phyloP scores from a whole-genome alignment of 1,284 basidiomycete genomes.

The Sanghuangporus weigelae region DNA sequence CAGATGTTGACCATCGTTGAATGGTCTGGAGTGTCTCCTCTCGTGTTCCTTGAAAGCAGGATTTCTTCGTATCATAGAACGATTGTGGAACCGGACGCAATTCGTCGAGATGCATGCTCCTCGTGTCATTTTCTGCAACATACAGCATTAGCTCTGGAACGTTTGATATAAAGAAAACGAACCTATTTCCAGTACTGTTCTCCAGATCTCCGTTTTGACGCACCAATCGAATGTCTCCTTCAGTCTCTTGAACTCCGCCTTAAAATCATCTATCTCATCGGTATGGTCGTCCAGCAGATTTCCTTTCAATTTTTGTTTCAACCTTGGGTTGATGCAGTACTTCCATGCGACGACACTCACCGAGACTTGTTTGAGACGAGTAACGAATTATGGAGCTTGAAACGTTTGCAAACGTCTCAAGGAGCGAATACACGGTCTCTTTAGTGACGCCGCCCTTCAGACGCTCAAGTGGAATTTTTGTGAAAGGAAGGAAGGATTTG shows the following conservation, averaged over 20 bases:
- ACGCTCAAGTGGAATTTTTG: not conserved
- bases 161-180: too few relatives aligned
- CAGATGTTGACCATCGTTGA: not conserved
- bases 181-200: not conserved
- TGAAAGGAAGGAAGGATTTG: not conserved
- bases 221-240: not conserved
- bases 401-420: not conserved
- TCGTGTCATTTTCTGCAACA: not conserved
- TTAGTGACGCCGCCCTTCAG: not conserved
- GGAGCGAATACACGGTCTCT: not conserved
- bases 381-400: not conserved
- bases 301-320: not conserved
- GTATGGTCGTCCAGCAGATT: too few relatives aligned
- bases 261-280: not conserved
- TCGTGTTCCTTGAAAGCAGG: not conserved
- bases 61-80: not conserved
- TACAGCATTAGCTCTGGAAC: too few relatives aligned
- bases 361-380: not conserved
- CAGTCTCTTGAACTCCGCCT: not conserved
- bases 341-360: not conserved
- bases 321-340: not conserved
- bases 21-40: not conserved
- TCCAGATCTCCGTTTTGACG: not conserved
- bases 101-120: not conserved
- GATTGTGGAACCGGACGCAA: not conserved